These are phyloP conservation scores for Xylariales sp. DNA, from an alignment of 2,329 filamentous ascomycete genomes.

Conservation along the genomic window DNA sequence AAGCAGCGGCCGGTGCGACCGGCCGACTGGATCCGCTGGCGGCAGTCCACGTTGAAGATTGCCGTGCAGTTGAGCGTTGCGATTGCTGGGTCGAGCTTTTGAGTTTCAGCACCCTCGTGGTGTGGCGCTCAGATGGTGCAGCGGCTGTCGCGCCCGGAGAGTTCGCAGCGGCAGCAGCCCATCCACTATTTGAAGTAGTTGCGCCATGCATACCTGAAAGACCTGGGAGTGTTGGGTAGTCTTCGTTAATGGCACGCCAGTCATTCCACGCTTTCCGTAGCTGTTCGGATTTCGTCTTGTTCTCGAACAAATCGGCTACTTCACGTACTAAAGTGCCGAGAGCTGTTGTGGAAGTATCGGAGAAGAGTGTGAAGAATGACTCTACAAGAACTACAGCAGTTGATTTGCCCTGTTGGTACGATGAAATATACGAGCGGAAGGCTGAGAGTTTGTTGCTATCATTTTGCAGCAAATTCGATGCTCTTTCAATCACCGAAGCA, in stretches of 20 bases:
- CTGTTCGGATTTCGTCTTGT: constrained; percentile 65
- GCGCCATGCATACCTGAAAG: constrained; percentile 64
- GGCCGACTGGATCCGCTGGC: constrained; percentile 8
- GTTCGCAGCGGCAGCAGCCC: constrained; percentile 56
- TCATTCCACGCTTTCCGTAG: constrained; percentile 87
- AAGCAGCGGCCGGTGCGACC: constrained; percentile 16
- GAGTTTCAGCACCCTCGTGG: constrained; percentile 51
- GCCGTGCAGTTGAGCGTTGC: constrained; percentile 23
- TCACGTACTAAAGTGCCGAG: constrained; percentile 88
- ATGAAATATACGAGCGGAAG: constrained; percentile 77
- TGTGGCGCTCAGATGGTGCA: constrained; percentile 42
- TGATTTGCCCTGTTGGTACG: constrained; percentile 67
- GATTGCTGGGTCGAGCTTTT: constrained; percentile 47
- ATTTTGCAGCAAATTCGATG: constrained; percentile 73
- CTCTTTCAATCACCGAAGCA: constrained; percentile 79
- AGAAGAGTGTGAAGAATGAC: constrained; percentile 79
- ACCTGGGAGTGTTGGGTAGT: constrained; percentile 84
- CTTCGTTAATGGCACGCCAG: constrained; percentile 93
- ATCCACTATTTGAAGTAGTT: constrained; percentile 51
- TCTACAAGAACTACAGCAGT: constrained; percentile 77
- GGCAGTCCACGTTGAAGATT: constrained; percentile 10
- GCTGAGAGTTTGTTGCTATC: constrained; percentile 68
- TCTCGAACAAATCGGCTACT: constrained; percentile 88
- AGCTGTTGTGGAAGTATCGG: constrained; percentile 71
- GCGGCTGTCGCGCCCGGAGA: constrained; percentile 49